Evolutionary conservation across 768 basidiomycete species (phyloP).

Genomic region (Mycena capillaripes): DNA sequence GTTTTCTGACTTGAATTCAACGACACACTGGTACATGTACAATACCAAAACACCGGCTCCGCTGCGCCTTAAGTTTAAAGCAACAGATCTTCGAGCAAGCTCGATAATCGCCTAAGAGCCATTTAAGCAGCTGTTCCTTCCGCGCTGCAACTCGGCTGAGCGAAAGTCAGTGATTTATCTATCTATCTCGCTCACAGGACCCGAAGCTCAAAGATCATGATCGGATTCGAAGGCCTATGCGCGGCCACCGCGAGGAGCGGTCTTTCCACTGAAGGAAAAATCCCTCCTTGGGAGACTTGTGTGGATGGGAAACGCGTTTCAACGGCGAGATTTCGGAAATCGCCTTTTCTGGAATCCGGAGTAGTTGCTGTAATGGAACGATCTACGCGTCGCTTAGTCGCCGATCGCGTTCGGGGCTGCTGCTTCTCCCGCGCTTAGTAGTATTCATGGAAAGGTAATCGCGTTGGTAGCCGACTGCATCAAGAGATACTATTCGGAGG

Average conservation of each 20-base stretch:
- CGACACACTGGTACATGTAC: too few relatives aligned
- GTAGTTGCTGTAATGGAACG: neutral
- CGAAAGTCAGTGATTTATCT: too few relatives aligned
- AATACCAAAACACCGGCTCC: too few relatives aligned
- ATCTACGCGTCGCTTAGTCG: constrained; percentile 26
- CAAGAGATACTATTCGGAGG: neutral
- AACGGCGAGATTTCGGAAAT: neutral
- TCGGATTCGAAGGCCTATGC: neutral
- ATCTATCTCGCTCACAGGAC: neutral
- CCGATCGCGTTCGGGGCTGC: neutral
- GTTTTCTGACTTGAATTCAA: neutral
- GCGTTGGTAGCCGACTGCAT: too few relatives aligned
- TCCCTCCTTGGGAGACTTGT: too few relatives aligned
- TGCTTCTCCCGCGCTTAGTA: constrained; percentile 2
- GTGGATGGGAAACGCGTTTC: neutral
- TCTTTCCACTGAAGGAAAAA: too few relatives aligned
- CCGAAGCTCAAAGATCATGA: constrained; percentile 8
- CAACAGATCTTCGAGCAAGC: neutral
- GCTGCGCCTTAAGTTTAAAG: neutral
- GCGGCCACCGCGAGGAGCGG: too few relatives aligned
- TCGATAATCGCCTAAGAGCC: neutral
- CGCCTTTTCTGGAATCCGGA: constrained; percentile 16
- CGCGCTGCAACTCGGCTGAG: neutral
- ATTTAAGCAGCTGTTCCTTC: neutral
- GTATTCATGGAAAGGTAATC: neutral